Conservation (phyloP, 305 asterid genomes). For the Solanum chacoense region DNA sequence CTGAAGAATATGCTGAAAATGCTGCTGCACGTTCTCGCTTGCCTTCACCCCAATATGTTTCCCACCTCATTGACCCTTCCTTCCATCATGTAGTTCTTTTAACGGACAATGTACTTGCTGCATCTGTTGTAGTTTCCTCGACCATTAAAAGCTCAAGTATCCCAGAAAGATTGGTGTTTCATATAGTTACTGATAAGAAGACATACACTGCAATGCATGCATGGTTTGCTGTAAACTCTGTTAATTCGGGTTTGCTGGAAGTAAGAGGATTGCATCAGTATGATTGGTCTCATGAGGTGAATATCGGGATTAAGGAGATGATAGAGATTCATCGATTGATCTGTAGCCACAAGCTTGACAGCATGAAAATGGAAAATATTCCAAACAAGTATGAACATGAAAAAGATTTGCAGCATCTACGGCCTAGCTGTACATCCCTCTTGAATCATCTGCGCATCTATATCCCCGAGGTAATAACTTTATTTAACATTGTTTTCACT, state of each 20-base stretch:
- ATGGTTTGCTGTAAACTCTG: conserved; percentile 64
- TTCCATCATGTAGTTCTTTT: conserved; percentile 58
- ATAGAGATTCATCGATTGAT: conserved; percentile 61
- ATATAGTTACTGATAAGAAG: conserved; percentile 74
- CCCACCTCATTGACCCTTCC: conserved; percentile 50
- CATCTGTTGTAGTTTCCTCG: conserved; percentile 72
- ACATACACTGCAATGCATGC: conserved; percentile 77
- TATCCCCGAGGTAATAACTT: conserved; percentile 69
- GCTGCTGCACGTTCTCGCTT: conserved; percentile 61
- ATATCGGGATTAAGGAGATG: conserved; percentile 52
- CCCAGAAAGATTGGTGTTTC: conserved; percentile 64
- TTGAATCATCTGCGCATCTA: conserved; percentile 74
- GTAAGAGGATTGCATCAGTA: conserved; percentile 84
- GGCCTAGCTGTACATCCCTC: conserved; percentile 56
- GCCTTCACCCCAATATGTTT: conserved; percentile 51
- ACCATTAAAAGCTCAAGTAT: conserved; percentile 29
- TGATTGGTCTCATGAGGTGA: conserved; percentile 64
- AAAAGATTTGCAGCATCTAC: conserved; percentile 37
- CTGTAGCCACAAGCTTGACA: conserved; percentile 33
- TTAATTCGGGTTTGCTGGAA: conserved; percentile 53
- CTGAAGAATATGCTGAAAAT: conserved; percentile 68
- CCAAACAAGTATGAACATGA: conserved; percentile 24
- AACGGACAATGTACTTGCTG: conserved; percentile 85
- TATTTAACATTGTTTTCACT: conserved; percentile 7
- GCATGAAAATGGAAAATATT: conserved; percentile 25